phyloP scores from a whole-genome alignment of 2,329 filamentous ascomycete species.

The Colletotrichum sp. region DNA sequence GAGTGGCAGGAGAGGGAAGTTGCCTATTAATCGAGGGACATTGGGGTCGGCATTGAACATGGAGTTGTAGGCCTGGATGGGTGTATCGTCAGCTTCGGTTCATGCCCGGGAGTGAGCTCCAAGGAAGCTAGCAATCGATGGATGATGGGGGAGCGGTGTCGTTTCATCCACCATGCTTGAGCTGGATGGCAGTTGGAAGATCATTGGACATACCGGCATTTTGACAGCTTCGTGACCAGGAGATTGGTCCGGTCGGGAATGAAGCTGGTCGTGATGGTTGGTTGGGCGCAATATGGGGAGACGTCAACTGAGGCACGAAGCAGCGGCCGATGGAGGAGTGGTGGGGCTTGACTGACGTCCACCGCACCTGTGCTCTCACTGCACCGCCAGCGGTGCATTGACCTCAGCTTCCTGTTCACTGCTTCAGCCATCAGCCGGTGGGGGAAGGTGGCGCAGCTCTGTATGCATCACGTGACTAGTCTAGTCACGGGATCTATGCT shows the following conservation, averaged over 20 bases:
- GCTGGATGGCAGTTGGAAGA: background rate
- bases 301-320: background rate
- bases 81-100: conserved; percentile 25
- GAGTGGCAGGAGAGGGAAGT: conserved; percentile 93
- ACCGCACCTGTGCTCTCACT: background rate
- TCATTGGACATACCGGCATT: conserved; percentile 48
- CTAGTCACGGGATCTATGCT: background rate
- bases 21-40: conserved; percentile 69
- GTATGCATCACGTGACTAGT: rapidly evolving
- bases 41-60: conserved; percentile 89
- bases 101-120: background rate
- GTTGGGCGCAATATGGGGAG: conserved; percentile 2
- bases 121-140: background rate
- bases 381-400: background rate
- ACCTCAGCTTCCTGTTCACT: background rate
- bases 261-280: conserved; percentile 17
- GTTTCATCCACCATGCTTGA: background rate
- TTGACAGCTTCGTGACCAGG: conserved; percentile 31
- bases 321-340: background rate
- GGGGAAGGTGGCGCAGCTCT: background rate
- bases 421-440: background rate
- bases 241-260: conserved; percentile 17
- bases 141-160: background rate
- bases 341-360: conserved; percentile 22
- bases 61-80: conserved; percentile 87